Evolutionary conservation across 2,329 filamentous ascomycete genomes (phyloP).

Genomic region (Elsinoe arachidis): DNA sequence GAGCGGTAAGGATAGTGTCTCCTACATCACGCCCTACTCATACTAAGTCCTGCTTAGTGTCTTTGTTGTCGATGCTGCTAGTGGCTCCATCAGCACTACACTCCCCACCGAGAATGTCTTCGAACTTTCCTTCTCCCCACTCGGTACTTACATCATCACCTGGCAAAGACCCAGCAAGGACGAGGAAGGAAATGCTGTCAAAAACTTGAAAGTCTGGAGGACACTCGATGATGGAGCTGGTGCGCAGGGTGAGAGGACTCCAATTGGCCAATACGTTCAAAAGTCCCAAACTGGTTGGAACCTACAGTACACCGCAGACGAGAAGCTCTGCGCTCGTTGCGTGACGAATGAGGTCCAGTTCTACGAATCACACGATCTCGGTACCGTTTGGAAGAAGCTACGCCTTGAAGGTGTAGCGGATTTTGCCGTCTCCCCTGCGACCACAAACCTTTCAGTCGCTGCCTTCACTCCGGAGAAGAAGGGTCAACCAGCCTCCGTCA

Average conservation of each 20-base stretch:
- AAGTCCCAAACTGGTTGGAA: conserved; percentile 96
- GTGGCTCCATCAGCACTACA: conserved; percentile 63
- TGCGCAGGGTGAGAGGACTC: conserved; percentile 54
- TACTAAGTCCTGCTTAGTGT: conserved; percentile 46
- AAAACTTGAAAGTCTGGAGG: conserved; percentile 96
- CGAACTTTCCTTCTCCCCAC: conserved; percentile 88
- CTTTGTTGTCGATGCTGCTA: conserved; percentile 71
- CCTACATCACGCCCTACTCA: neutral
- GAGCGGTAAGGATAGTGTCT: conserved; percentile 47
- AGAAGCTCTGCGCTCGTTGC: conserved; percentile 82
- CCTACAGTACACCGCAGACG: conserved; percentile 89
- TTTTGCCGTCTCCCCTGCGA: conserved; percentile 79
- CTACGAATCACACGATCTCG: conserved; percentile 78
- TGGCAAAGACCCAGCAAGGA: conserved; percentile 94
- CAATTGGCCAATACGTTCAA: conserved; percentile 86
- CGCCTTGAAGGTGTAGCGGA: conserved; percentile 81
- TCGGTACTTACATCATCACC: conserved; percentile 87
- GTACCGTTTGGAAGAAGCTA: conserved; percentile 89
- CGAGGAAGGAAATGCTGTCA: conserved; percentile 82
- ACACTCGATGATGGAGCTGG: conserved; percentile 61
- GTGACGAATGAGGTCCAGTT: conserved; percentile 98
- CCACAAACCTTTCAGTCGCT: conserved; percentile 77
- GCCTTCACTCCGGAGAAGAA: conserved; percentile 90
- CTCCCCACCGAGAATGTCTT: conserved; percentile 78
- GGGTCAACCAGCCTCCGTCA: conserved; percentile 89